Evolutionary conservation across 148 eudicot species (phyloP).

Genomic region (Amaranthus cruentus): DNA sequence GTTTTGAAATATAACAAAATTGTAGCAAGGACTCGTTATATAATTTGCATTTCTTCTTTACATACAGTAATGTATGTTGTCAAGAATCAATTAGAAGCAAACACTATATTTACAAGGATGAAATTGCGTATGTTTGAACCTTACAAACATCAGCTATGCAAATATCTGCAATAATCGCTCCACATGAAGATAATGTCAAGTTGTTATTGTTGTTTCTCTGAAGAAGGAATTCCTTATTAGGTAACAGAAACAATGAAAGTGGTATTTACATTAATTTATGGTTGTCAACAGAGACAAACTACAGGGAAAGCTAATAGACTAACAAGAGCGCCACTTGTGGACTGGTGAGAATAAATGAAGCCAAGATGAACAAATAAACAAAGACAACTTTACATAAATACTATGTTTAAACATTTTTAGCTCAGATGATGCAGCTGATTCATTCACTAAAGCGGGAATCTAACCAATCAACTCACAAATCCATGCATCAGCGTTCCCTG

Average conservation of each 20-base stretch:
- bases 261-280: slow-evolving; percentile 18
- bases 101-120: no score
- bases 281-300: background rate
- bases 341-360: background rate
- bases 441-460: background rate
- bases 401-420: background rate
- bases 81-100: no score
- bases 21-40: no score
- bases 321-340: background rate
- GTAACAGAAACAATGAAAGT: background rate
- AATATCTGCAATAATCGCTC: no score
- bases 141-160: no score
- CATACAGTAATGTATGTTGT: no score
- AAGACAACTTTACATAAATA: slow-evolving; percentile 10
- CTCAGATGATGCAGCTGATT: background rate
- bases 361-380: background rate
- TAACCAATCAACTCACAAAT: background rate
- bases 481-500: background rate
- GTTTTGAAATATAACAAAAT: no score
- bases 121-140: no score
- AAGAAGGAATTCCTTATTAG: background rate
- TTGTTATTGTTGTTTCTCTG: background rate
- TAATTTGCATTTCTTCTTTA: no score
- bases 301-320: background rate
- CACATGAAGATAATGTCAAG: no score